Base-by-base conservation (phyloP, 352 stramenopile genomes). In the Phytophthora citricola region DNA sequence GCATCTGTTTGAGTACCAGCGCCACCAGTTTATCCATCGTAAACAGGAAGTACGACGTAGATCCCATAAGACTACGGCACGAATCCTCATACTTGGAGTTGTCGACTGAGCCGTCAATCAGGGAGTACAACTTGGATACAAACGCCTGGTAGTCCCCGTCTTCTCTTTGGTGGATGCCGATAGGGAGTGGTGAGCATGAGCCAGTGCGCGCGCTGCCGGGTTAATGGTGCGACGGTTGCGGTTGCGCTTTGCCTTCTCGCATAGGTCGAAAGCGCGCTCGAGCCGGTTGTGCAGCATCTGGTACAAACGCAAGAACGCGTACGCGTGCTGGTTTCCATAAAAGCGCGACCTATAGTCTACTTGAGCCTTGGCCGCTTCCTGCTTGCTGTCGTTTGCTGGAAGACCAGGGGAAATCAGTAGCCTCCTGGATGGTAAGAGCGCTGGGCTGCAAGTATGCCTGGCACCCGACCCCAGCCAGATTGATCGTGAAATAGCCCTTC, bases 1-100 rank as follows among this genome's bases (percentile, higher is more conserved):
- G 89, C 83, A 97, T 92, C 56, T 97, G 91, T 75, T 97, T 96
- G 36, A 95, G 78, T 44, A 96, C 76, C 11, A 84, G 75, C 11
- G 83, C 70, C 58, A 97, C 85, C 27, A 97, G 74, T 62, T 97
- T 97, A 63, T 97, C 91, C 78, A 97, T 93, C 6, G 91, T 97
- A 66, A 97, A 97, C 34, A 97, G 58, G 43, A 97, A 94, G 63
- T 96, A 97, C 4, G 89, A 95, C 17, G 85, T 93, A 14, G 91
- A 93, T 17, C 91, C 91, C 84, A 97, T 94, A 14, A 97, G 78
- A 31, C 81, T 90, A 41, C 91, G 81, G 54, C 91, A 97, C 34
- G 82, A 90, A 65, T 97, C 91, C 66, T 97, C 91, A 50, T 94
- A 94, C 79, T 93, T 92, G 44, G 85, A 85, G 57, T 76, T 94